Evolutionary conservation across 208 protist species (phyloP), one percentile per base, ranked within the genome.

Genomic region (Acanthamoeba rhysodes): DNA sequence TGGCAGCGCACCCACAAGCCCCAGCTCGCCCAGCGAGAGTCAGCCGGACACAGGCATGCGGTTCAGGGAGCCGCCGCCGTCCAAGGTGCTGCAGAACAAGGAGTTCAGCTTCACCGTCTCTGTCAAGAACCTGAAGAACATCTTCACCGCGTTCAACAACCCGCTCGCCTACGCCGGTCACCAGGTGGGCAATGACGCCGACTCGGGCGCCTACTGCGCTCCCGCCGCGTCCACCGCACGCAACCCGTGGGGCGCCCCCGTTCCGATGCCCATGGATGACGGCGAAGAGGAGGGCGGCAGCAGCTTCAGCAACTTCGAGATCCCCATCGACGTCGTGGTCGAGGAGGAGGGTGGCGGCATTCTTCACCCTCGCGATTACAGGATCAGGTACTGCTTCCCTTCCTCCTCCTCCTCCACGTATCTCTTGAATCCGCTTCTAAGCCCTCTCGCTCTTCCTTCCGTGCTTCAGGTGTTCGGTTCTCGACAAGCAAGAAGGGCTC

Each of bases 31-130:
- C 0, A 24, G 29, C 12, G 90, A 94, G 27, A 64, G 29, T 24
- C 57, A 91, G 41, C 32, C 85, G 22, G 85, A 91, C 53, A 72
- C 53, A 9, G 62, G 55, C 27, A 41, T 94, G 27, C 8, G 50
- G 59, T 94, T 94, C 72, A 94, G 90, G 45, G 90, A 94, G 90
- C 50, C 90, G 6, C 90, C 90, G 18, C 90, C 90, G 32, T 22
- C 68, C 66, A 94, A 94, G 62, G 85, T 91, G 34, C 29, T 91
- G n/a, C 85, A 91, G 34, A 91, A 91, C 85, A 91, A 91, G 85
- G 90, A 94, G 72, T 94, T 94, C 45, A 94, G 90, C 70, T 94
- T 94, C 72, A 94, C 66, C 4, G 68, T 94, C 12, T 68, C 85
- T 9, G 37, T 92, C 24, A 92, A 92, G 55, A 53, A 53, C 72